phyloP scores from a whole-genome alignment of 495 filamentous ascomycete species.

The Penicillium atrosanguineum region DNA sequence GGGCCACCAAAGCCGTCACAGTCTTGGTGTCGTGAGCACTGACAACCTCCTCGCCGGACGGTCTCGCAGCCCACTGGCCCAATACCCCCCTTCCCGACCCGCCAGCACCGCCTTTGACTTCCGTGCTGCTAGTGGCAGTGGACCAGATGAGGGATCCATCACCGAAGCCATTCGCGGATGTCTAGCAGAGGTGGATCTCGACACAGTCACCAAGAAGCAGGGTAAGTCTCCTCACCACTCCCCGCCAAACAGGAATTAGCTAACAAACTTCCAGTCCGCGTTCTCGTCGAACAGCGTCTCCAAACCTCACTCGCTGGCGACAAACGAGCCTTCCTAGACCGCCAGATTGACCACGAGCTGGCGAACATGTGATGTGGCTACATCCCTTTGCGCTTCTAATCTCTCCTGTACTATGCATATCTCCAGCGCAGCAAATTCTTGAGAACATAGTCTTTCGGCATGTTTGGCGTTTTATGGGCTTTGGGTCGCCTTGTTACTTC shows the following conservation, averaged over 20 bases:
- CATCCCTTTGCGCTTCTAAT: not conserved
- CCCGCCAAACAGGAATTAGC: not conserved
- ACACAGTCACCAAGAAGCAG: slow-evolving; percentile 98
- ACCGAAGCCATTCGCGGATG: slow-evolving; percentile 78
- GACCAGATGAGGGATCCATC: slow-evolving; percentile 71
- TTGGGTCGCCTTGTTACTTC: not conserved
- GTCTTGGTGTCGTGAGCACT: slow-evolving; percentile 51
- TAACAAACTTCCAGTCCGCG: slow-evolving; percentile 57
- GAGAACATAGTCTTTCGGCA: slow-evolving; percentile 20
- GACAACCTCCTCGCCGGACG: slow-evolving; percentile 59
- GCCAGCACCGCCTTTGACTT: slow-evolving; percentile 69
- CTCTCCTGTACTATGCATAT: slow-evolving; percentile 22
- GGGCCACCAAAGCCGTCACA: slow-evolving; percentile 45
- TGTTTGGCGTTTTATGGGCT: slow-evolving; percentile 26
- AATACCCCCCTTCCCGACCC: slow-evolving; percentile 51
- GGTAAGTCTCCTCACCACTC: slow-evolving; percentile 37
- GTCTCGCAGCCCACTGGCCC: slow-evolving; percentile 53
- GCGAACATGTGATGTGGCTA: slow-evolving; percentile 73
- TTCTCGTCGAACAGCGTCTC: slow-evolving; percentile 85
- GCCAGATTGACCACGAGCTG: slow-evolving; percentile 87
- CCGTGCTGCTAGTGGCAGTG: slow-evolving; percentile 53
- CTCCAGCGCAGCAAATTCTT: slow-evolving; percentile 14
- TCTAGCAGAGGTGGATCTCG: slow-evolving; percentile 86
- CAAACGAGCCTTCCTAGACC: slow-evolving; percentile 79
- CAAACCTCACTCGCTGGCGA: slow-evolving; percentile 84